Base-by-base conservation (phyloP, 2,329 filamentous ascomycete genomes). In the Fusarium sp. region DNA sequence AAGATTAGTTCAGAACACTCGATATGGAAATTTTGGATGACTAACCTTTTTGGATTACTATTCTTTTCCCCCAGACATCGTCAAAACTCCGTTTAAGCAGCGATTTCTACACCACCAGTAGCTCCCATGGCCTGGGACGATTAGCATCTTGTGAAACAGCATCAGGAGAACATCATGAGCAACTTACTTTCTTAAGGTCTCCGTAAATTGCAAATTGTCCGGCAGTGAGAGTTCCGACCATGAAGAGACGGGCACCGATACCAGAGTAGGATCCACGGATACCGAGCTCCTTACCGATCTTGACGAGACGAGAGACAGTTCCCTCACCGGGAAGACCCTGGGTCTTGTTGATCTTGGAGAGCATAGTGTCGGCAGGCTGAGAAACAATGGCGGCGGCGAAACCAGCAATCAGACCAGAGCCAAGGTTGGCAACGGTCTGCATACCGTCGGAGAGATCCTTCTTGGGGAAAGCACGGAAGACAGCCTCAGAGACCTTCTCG, bases 341-440 rank as follows among this genome's bases (percentile, higher is more conserved):
- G 84, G 91, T 93, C 91, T 96, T 96, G 91, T 97, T 97, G 88
- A 97, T 96, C 89, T 95, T 96, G 84, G 89, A 92, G 72, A 97
- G 90, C 93, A 97, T 97, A 79, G 93, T 97, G 82, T 97, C 93
- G 81, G 93, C 93, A 76, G 93, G 93, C 86, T 97, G 93, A 70
- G 93, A 97, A 80, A 97, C 88, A 76, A 95, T 81, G 79, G 93
- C 93, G 76, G 93, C 93, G 77, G 93, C 93, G 84, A 97, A 93
- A 91, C 93, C 82, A 69, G 82, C 82, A 67, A 83, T 79, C 70
- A 84, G 78, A 81, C 82, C 82, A 63, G 82, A 81, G 75, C 81
- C 81, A 88, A 97, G 86, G 89, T 97, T 96, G 85, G 93, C 88
- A 81, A 84, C 83, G 74, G 93, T 97, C 86, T 95, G 92, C 77